Evolutionary conservation across 2,329 filamentous ascomycete genomes (phyloP).

Genomic region (Trichoderma asperellum): DNA sequence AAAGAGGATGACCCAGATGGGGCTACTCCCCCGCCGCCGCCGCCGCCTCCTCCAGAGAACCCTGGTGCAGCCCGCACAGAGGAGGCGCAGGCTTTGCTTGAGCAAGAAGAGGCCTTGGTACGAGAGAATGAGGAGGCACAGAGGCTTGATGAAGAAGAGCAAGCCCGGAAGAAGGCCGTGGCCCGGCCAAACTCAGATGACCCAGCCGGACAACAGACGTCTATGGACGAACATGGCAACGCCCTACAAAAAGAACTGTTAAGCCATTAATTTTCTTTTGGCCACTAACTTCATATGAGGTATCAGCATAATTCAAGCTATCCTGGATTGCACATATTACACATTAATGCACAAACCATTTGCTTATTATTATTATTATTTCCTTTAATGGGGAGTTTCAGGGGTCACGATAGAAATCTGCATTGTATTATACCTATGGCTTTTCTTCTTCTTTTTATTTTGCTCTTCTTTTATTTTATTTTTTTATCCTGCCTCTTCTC

Average conservation of each 20-base stretch:
- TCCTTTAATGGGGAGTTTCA: slow-evolving; percentile 1
- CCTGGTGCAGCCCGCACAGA: slow-evolving; percentile 45
- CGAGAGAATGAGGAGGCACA: slow-evolving; percentile 60
- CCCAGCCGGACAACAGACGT: slow-evolving; percentile 12
- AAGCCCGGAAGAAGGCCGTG: slow-evolving; percentile 40
- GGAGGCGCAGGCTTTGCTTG: slow-evolving; percentile 51
- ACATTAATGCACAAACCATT: slow-evolving; percentile 20
- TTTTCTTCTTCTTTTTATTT: slow-evolving; percentile 8
- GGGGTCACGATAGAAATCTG: slow-evolving; percentile 25
- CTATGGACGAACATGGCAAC: slow-evolving; percentile 30
- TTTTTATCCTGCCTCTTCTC: not conserved
- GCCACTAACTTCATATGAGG: not conserved
- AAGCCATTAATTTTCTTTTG: slow-evolving; percentile 27
- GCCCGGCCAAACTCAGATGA: slow-evolving; percentile 5
- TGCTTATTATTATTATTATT: not conserved
- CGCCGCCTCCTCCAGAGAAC: slow-evolving; percentile 50
- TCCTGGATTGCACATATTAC: slow-evolving; percentile 25
- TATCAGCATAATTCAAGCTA: slow-evolving; percentile 6
- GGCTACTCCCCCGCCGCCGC: slow-evolving; percentile 51
- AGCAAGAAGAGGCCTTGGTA: slow-evolving; percentile 56
- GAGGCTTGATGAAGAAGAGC: slow-evolving; percentile 52
- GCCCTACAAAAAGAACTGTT: slow-evolving; percentile 35
- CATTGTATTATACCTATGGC: slow-evolving; percentile 23
- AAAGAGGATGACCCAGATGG: slow-evolving; percentile 52
- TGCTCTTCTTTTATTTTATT: not conserved